A percentile compares a stretch with the other conserved stretches of the same genome.
phyloP scores from a whole-genome alignment of 164 flowering plant species.

The Umbilicus rupestris region DNA sequence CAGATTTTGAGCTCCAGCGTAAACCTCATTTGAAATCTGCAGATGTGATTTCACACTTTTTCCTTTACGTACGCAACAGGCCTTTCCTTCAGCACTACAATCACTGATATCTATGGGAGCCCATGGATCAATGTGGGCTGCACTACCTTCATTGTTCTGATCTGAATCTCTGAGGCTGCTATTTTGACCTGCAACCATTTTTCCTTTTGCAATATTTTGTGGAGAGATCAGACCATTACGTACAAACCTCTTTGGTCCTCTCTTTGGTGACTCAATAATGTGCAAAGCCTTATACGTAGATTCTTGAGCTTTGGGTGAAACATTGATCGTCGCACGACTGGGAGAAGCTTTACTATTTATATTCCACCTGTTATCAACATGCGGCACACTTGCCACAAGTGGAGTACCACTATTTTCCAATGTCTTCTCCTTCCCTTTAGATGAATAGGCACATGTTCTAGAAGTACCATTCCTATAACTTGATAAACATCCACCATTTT shows the following conservation, averaged over 20 bases:
- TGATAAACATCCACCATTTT: conserved; percentile 2
- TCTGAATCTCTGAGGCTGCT: conserved; percentile 13
- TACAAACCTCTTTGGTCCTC: conserved; percentile 55
- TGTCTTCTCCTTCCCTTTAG: conserved; percentile 21
- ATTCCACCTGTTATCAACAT: conserved; percentile 11
- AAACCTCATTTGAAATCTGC: conserved; percentile 18
- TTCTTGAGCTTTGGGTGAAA: conserved; percentile 10
- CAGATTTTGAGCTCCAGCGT: conserved; percentile 9
- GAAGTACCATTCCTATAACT: conserved; percentile 9
- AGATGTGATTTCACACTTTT: conserved; percentile 28
- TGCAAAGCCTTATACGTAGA: conserved; percentile 6
- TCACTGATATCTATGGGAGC: conserved; percentile 18
- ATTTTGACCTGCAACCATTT: conserved; percentile 20
- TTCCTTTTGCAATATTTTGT: conserved; percentile 45
- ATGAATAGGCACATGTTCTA: conserved; percentile 6
- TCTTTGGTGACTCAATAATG: conserved; percentile 24
- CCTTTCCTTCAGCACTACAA: conserved; percentile 26
- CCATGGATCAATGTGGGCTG: conserved; percentile 11
- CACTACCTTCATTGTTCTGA: conserved; percentile 10
- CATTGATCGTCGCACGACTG: background rate
- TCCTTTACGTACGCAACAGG: conserved; percentile 32
- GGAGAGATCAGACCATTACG: conserved; percentile 89
- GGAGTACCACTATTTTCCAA: conserved; percentile 11
- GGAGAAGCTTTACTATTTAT: conserved; percentile 14
- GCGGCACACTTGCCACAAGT: conserved; percentile 10